Base-by-base conservation (phyloP, 2,329 filamentous ascomycete species). In the Aspergillus eucalypticola region DNA sequence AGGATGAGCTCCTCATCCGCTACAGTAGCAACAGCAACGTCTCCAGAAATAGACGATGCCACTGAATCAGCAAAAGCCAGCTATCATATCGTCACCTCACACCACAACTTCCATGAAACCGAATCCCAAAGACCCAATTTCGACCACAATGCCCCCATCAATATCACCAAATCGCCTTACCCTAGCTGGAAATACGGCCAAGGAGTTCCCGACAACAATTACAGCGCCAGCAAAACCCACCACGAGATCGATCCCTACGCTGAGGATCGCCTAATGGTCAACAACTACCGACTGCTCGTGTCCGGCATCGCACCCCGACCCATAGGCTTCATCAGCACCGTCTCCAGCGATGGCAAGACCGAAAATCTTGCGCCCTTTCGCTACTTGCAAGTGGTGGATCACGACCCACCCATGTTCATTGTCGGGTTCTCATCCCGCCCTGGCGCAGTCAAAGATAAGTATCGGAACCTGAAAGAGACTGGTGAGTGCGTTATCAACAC, bases 231-330 rank as follows among this genome's bases (percentile, higher is more conserved):
- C 3, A 58, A 62, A 44, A 56, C 58, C 67, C 73, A 74, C n/a
- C 69, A 92, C 65, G 79, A 87, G 69, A 95, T 96, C 68, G 88
- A 96, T 75, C 92, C 92, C 0, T 88, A 92, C 73, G 87, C 82
- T 48, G 76, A 85, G 17, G 89, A 86, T 53, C 84, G 92, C 0
- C 83, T 86, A 0, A 78, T 86, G 0, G 78, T 81, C 3, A 86
- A 85, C 79, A 96, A 96, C 82, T 96, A 96, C 84, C 96, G 95
- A 75, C 85, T 96, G 5, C 82, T 96, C 62, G 95, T 96, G 74
- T 90, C 86, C 8, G 87, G 86, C 62, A 86, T 96, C 64, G 83
- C 91, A 5, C 93, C 93, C 1, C 87, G 93, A 6, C 92, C 92
- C 10, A 87, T 96, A 21, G 86, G 84, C 0, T 86, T 88, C 66